Percentiles rank a stretch among this genome's conserved stretches.
phyloP scores from a whole-genome alignment of 2,329 filamentous ascomycete genomes.

The Scleromitrula shiraiana region DNA sequence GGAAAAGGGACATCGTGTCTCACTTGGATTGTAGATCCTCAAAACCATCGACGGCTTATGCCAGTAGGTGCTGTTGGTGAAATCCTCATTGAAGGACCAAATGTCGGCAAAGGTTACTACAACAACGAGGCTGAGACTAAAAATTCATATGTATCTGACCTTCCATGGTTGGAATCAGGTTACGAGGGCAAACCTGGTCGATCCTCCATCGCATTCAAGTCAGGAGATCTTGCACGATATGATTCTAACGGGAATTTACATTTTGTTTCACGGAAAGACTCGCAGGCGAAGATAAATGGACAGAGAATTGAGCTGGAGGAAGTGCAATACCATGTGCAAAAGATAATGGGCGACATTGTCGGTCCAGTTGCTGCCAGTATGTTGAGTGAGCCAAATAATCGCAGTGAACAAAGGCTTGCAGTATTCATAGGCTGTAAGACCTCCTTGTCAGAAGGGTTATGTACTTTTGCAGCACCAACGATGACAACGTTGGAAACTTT shows the following conservation, averaged over 20 bases:
- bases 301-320: conserved; percentile 54
- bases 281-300: conserved; percentile 60
- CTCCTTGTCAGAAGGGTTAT: too few species aligned
- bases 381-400: too few species aligned
- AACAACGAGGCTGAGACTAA: conserved; percentile 50
- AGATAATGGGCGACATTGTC: too few species aligned
- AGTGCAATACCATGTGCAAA: too few species aligned
- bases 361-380: too few species aligned
- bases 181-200: conserved; percentile 23
- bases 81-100: conserved; percentile 37
- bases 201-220: conserved; percentile 47
- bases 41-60: conserved; percentile 16
- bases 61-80: conserved; percentile 25
- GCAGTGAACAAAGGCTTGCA: too few species aligned
- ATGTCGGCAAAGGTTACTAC: conserved; percentile 56
- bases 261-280: conserved; percentile 52
- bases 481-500: too few species aligned
- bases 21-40: conserved; percentile 32
- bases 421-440: too few species aligned
- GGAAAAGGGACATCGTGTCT: conserved; percentile 17
- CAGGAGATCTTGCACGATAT: conserved; percentile 51
- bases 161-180: conserved; percentile 39
- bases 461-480: too few species aligned
- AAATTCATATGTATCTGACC: conserved; percentile 48
- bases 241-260: conserved; percentile 42